Conservation (phyloP, 176 grass and related monocot genomes). For the Carex scoparia region DNA sequence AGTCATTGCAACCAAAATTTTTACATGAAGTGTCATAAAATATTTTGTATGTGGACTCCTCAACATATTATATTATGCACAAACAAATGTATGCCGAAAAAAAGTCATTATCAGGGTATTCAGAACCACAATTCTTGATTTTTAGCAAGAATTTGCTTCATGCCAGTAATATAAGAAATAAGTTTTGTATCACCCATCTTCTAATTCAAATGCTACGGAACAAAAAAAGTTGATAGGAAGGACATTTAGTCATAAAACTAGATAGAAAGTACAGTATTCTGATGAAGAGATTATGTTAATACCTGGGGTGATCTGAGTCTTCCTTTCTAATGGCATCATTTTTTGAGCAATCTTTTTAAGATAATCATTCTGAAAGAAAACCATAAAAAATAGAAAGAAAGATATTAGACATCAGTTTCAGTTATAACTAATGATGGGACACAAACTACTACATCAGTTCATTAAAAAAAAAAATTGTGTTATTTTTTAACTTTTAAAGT, state of each 20-base stretch:
- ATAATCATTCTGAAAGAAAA: conserved; percentile 70
- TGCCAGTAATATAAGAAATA: not conserved
- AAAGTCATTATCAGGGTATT: not conserved
- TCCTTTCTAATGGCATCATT: conserved; percentile 76
- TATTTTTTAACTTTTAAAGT: not conserved
- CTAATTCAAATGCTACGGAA: not conserved
- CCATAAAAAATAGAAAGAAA: conserved; percentile 17
- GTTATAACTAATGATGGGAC: not conserved
- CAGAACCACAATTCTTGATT: not conserved
- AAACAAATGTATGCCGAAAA: not conserved
- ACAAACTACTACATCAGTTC: not conserved
- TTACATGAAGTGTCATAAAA: not conserved
- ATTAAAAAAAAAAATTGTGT: not conserved
- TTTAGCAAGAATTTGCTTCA: not conserved
- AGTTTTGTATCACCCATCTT: not conserved
- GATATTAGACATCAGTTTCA: conserved; percentile 9
- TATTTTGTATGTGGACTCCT: not conserved
- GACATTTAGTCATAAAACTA: not conserved
- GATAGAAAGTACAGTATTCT: not conserved
- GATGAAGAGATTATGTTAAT: not conserved
- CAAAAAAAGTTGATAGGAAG: not conserved
- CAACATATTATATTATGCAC: not conserved
- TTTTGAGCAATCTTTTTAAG: conserved; percentile 83
- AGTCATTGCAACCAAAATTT: not conserved
- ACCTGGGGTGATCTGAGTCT: conserved; percentile 44